Base-by-base conservation (phyloP, 768 basidiomycete species). In the Mycena filopes region DNA sequence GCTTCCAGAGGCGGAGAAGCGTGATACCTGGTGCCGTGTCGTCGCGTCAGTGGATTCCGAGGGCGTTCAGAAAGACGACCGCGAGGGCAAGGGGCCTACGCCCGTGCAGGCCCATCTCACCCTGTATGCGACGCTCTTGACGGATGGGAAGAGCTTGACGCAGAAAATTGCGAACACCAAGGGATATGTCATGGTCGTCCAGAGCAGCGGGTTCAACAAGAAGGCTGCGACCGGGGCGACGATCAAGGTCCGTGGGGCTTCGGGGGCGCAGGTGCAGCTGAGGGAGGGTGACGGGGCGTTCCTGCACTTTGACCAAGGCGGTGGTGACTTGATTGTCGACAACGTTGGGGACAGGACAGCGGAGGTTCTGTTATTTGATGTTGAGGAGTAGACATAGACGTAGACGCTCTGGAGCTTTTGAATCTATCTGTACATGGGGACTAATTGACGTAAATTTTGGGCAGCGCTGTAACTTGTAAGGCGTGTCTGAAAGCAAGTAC, bases 211-310 rank as follows among this genome's bases (percentile, higher is more conserved):
- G 3, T 97, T 93, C 76, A 91, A 93, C 66, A 72, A 84, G 1
- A 82, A 83, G 1, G 72, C 77, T 29, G 83, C 89, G 0, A 77
- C 71, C 2, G 94, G 93, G 0, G 89, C 87, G 0, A 78, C 76
- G n/a, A 75, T 97, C 50, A 85, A 78, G 65, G 73, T 96, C 3
- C 79, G 77, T 5, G 73, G 76, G 1, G 80, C 76, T n/a, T 75
- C 74, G 0, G 79, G 74, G 2, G 80, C 79, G 13, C 77, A 85
- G 62, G 63, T 88, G 5, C 87, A 84, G 41, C 76, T 97, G 55
- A 85, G 86, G 33, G 96, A 98, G 71, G 96, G 96, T 0, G 96
- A 98, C 72, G 95, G 94, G 0, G 89, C 89, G 15, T 98, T 95
- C 76, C 75, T 97, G 47, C 70, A 78, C 47, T 82, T 85, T 1